Evolutionary conservation across 2,329 filamentous ascomycete genomes (phyloP), one percentile per base, ranked within the genome.

Genomic region (Aspergillus fumigatiaffinis): DNA sequence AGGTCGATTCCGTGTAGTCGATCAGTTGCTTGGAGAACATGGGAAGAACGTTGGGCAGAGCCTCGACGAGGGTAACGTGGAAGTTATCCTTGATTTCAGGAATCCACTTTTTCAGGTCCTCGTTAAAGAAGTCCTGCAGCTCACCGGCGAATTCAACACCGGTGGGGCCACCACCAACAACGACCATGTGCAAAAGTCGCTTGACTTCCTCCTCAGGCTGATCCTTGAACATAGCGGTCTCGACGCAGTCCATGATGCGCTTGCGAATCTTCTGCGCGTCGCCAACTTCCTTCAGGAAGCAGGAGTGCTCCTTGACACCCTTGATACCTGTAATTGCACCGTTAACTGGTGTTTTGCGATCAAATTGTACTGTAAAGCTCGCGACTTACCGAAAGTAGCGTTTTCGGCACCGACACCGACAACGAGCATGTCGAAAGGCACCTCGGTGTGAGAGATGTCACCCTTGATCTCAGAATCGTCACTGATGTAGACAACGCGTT

Each of bases 1-100:
- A 95, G 50, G 93, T 97, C 78, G 92, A 93, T 80, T 99, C 94
- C 67, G 94, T 99, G 83, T 99, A 99, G 71, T 99, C 94, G 72
- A 99, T 97, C 71, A 99, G 83, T 78, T 96, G 92, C 85, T 97
- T 97, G 75, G 91, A 96, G 84, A 99, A 99, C 84, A 92, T 96
- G 69, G 94, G 94, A 64, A 99, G 85, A 53, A 82, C 92, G 76
- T 95, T 97, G 68, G 94, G 94, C 35, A 99, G 86, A 60, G 94
- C 94, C 80, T 99, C 94, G 65, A 99, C 93, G 50, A 99, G 87
- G 57, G 94, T 99, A 63, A 99, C 93, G 77, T 92, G 90, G 87
- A 99, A 97, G 77, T 92, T 91, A 70, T 92, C 87, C 75, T 88
- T 87, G 76, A 99, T 96, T 61, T 97, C 92, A 49, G 95, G 95